A percentile compares a stretch with the other conserved stretches of the same genome.
phyloP scores from a whole-genome alignment of 345 rosid genomes.

The Geranium rotundifolium region DNA sequence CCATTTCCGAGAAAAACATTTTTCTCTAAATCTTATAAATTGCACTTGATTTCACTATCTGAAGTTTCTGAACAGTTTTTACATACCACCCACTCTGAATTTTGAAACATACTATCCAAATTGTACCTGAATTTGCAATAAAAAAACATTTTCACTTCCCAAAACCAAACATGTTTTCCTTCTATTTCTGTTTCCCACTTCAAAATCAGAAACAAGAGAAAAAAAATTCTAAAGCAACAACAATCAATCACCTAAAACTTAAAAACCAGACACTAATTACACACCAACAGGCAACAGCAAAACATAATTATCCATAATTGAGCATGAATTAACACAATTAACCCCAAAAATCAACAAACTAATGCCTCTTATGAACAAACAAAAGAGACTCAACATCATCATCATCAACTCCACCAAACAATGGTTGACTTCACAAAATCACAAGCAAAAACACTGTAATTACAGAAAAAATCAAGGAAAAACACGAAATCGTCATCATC shows the following conservation, averaged over 20 bases:
- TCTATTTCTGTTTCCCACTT: neutral
- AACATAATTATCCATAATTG: neutral
- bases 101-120: neutral
- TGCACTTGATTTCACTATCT: neutral
- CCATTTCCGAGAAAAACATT: neutral
- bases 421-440: neutral
- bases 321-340: neutral
- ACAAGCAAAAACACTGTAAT: too few relatives aligned
- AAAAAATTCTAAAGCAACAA: neutral
- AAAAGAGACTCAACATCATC: neutral
- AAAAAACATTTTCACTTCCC: neutral
- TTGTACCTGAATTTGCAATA: neutral
- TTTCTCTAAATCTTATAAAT: too few relatives aligned
- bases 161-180: neutral
- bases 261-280: neutral
- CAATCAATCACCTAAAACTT: neutral
- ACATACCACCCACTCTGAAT: neutral
- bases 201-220: neutral
- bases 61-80: neutral
- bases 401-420: neutral
- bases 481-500: too few relatives aligned
- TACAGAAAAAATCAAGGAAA: too few relatives aligned
- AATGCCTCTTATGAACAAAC: too few relatives aligned
- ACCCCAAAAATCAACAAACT: too few relatives aligned
- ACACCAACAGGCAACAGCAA: neutral